These are phyloP conservation scores for Cercospora sp. DNA, from an alignment of 2,329 filamentous ascomycete species.

Conservation along the genomic window DNA sequence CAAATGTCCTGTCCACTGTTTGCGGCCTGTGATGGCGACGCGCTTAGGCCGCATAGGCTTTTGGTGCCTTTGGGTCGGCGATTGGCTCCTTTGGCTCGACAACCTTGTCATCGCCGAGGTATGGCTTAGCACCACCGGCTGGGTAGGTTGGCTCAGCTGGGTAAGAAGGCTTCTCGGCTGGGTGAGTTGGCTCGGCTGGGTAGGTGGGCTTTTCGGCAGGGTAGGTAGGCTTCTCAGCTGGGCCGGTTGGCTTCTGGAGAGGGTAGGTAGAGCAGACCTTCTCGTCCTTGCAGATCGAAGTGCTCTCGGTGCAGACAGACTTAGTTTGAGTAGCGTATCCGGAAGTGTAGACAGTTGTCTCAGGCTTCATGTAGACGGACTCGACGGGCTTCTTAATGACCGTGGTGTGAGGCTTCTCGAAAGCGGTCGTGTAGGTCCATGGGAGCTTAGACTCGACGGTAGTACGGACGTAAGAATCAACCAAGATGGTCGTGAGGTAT, in stretches of 20 bases:
- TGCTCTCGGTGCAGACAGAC: conserved; percentile 11
- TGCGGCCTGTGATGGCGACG: background rate
- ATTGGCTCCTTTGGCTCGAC: background rate
- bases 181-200: background rate
- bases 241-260: background rate
- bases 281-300: conserved; percentile 6
- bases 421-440: conserved; percentile 13
- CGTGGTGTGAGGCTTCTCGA: conserved; percentile 10
- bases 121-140: background rate
- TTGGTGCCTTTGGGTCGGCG: background rate
- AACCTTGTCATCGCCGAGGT: background rate
- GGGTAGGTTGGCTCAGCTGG: background rate
- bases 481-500: conserved; percentile 8
- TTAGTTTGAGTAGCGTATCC: background rate
- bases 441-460: conserved; percentile 1
- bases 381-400: conserved; percentile 3
- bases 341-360: background rate
- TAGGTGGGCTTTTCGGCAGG: background rate
- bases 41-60: background rate
- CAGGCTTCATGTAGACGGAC: background rate
- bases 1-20: background rate
- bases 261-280: background rate
- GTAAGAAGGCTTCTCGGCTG: background rate
- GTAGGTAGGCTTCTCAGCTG: background rate
- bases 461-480: background rate